Base-by-base conservation (phyloP, 2,329 filamentous ascomycete genomes). In the Lecanicillium sp. region DNA sequence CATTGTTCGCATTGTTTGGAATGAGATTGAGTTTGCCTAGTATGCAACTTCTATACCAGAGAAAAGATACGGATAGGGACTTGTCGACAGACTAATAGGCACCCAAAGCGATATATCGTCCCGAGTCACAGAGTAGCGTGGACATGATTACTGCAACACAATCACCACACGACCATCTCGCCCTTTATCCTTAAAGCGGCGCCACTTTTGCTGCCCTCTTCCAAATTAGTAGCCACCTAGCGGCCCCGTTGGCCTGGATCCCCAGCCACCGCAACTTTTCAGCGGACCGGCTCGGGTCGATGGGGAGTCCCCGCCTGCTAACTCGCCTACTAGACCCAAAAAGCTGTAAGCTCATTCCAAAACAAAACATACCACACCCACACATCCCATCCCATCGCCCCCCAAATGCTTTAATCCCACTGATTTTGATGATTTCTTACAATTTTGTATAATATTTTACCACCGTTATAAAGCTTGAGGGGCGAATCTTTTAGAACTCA, bases 241-340 rank as follows among this genome's bases (percentile, higher is more conserved):
- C 31, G 40, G 20, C 31, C 22, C 22, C 22, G 22, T 25, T 25
- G 22, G 22, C 22, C 22, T 25, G 30, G 30, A 38, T 42, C 35
- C 40, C 39, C 39, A 42, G 40, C 40, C 40, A 42, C 40, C 40
- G 20, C 40, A 42, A 35, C 35, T 35, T 38, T 41, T 33, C 29
- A 38, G 35, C 32, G 32, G 40, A 38, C 14, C 40, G 40, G 40
- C 40, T 42, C 40, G 40, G 40, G 40, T 42, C 40, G 40, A 42
- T 38, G 35, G 40, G 35, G 31, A 11, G 16, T 19, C 28, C 22
- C 34, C 36, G 25, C 33, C 25, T 38, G 31, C 20, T 9, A 33
- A 33, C 30, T 33, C 14, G 30, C 13, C 22, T 11, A 25, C 6
- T 7, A 25, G 22, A 6, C 11, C 7, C 22, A n/a, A 30, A 15